Percentiles rank a stretch among this genome's conserved stretches.
phyloP scores from a whole-genome alignment of 768 basidiomycete genomes.

The Termitomyces sp. region DNA sequence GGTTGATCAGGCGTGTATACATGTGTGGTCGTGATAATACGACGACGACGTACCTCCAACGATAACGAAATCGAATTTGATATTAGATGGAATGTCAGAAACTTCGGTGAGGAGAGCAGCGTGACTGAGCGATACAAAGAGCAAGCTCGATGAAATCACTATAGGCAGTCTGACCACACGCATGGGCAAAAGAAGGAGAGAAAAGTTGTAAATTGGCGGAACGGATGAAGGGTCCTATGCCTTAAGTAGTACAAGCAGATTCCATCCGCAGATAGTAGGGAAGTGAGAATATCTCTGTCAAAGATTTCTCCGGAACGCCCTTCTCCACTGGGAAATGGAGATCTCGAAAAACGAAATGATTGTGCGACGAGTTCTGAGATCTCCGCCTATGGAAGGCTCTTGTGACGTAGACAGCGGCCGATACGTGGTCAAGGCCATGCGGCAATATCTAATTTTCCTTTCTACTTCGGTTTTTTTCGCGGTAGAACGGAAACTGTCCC shows the following conservation, averaged over 20 bases:
- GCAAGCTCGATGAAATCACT: neutral
- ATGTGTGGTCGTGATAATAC: too few relatives aligned
- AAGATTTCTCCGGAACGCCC: neutral
- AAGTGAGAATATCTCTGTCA: neutral
- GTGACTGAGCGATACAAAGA: neutral
- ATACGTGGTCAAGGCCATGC: neutral
- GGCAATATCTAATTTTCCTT: neutral
- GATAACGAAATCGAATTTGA: conserved; percentile 14
- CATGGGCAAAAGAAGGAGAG: neutral
- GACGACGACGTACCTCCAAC: conserved; percentile 7
- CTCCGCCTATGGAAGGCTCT: neutral
- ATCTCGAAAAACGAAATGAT: neutral
- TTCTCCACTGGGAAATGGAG: neutral
- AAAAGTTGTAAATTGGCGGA: neutral
- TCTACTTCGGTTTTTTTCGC: neutral
- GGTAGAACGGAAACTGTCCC: neutral
- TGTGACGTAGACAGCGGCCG: neutral
- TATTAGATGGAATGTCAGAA: conserved; percentile 6
- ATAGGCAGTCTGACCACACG: neutral
- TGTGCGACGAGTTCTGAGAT: neutral
- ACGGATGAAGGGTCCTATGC: neutral
- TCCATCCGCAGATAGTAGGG: neutral
- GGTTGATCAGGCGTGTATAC: neutral
- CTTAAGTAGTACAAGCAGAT: neutral
- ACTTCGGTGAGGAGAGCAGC: conserved; percentile 4